A percentile compares a stretch with the other conserved stretches of the same genome.
Conservation (phyloP, 345 rosid species). For the Viola odorata region DNA sequence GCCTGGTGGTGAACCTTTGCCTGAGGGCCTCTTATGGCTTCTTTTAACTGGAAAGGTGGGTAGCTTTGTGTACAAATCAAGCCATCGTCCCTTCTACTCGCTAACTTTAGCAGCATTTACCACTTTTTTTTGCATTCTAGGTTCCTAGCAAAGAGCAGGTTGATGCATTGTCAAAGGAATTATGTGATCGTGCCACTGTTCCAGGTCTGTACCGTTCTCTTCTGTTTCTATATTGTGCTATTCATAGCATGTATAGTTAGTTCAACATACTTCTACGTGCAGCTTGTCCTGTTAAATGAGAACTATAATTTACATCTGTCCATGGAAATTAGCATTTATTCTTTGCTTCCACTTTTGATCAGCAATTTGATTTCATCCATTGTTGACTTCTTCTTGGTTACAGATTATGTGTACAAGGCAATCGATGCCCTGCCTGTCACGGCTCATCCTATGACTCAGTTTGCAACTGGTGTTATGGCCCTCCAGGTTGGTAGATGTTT, state of each 20-base stretch:
- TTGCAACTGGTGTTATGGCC: conserved; percentile 96
- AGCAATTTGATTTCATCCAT: background rate
- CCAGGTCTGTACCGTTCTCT: conserved; percentile 56
- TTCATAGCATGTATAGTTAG: background rate
- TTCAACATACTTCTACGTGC: background rate
- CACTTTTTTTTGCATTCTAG: conserved; percentile 23
- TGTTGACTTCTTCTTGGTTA: conserved; percentile 10
- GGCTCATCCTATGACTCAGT: conserved; percentile 99
- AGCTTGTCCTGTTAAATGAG: background rate
- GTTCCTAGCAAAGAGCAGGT: conserved; percentile 86
- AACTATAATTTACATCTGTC: background rate
- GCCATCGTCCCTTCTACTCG: background rate
- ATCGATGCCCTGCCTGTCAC: conserved; percentile 84
- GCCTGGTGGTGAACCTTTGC: conserved; percentile 91
- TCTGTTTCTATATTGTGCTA: background rate
- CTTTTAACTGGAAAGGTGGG: conserved; percentile 94
- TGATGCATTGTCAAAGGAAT: conserved; percentile 72
- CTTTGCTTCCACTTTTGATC: background rate
- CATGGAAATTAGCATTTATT: background rate
- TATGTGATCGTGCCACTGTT: conserved; percentile 70
- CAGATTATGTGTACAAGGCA: conserved; percentile 86
- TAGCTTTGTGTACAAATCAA: background rate
- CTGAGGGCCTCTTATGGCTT: conserved; percentile 98
- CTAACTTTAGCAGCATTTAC: background rate
- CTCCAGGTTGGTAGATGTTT: conserved; percentile 64